phyloP scores from a whole-genome alignment of 371 early-diverging fungal species.

The Rhizopus sp. region DNA sequence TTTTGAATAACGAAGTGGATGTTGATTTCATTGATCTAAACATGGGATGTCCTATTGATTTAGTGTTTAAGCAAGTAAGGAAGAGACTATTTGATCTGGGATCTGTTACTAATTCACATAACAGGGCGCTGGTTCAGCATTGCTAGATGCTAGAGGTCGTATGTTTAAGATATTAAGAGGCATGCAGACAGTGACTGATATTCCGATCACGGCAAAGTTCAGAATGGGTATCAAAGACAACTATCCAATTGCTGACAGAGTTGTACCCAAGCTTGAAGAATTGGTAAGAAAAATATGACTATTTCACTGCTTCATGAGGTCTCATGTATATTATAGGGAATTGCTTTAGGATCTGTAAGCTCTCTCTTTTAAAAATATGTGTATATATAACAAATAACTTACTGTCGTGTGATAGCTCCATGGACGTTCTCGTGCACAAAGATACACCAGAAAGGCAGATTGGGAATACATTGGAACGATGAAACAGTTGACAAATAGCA shows the following conservation, averaged over 20 bases:
- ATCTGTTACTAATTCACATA: not conserved
- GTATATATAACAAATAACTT: not conserved
- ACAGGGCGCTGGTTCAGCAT: slow-evolving; percentile 85
- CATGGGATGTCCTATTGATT: slow-evolving; percentile 95
- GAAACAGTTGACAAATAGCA: slow-evolving; percentile 41
- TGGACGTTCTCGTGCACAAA: slow-evolving; percentile 91
- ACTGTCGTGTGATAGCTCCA: slow-evolving; percentile 59
- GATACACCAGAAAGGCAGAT: slow-evolving; percentile 89
- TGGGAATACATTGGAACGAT: slow-evolving; percentile 87
- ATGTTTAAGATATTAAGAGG: slow-evolving; percentile 79
- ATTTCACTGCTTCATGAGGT: not conserved
- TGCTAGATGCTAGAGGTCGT: slow-evolving; percentile 69
- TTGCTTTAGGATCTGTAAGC: slow-evolving; percentile 51
- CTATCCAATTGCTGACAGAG: slow-evolving; percentile 70
- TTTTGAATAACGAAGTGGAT: slow-evolving; percentile 64
- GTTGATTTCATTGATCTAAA: slow-evolving; percentile 97
- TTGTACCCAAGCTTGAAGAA: slow-evolving; percentile 68
- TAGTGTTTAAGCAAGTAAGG: slow-evolving; percentile 68
- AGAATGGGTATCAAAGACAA: slow-evolving; percentile 80
- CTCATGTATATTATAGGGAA: slow-evolving; percentile 25
- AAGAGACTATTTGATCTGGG: not conserved
- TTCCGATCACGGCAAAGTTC: slow-evolving; percentile 91
- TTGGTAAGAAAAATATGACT: slow-evolving; percentile 51
- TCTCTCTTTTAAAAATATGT: not conserved
- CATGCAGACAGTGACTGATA: slow-evolving; percentile 68